Evolutionary conservation across 768 basidiomycete species (phyloP).

Genomic region (Hypholoma sublateritium): DNA sequence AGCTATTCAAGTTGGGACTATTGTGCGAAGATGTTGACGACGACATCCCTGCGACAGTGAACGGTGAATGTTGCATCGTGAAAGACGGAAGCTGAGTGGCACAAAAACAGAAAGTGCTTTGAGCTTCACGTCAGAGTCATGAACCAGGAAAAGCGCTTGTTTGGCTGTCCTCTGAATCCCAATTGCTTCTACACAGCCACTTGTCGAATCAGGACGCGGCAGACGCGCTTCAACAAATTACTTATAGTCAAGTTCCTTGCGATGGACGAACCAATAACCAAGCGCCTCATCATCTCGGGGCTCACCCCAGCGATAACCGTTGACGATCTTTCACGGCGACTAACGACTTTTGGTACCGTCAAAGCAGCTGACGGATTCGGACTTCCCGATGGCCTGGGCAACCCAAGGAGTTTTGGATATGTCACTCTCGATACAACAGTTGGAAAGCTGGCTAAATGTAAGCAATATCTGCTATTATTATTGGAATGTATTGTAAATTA

Average conservation of each 20-base stretch:
- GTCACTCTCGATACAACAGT: conserved; percentile 68
- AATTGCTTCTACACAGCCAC: conserved; percentile 16
- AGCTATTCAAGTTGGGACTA: conserved; percentile 49
- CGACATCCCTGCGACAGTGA: conserved; percentile 63
- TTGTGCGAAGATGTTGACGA: conserved; percentile 46
- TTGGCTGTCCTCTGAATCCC: not conserved
- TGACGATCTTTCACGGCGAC: conserved; percentile 54
- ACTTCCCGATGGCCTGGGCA: conserved; percentile 58
- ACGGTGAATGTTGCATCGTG: conserved; percentile 42
- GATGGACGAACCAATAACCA: conserved; percentile 38
- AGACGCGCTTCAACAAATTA: not conserved
- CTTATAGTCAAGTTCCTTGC: not conserved
- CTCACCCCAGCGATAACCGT: conserved; percentile 64
- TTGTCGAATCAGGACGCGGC: too few species aligned
- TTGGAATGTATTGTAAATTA: conserved; percentile 1
- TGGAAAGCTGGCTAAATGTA: conserved; percentile 65
- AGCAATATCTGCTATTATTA: conserved; percentile 19
- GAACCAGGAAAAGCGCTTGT: conserved; percentile 6
- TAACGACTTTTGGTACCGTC: conserved; percentile 69
- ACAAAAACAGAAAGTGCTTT: not conserved
- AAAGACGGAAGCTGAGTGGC: not conserved
- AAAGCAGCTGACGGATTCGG: conserved; percentile 72
- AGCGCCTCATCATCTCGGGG: conserved; percentile 74
- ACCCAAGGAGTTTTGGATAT: conserved; percentile 71
- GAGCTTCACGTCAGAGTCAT: not conserved